Evolutionary conservation across 495 filamentous ascomycete genomes (phyloP).

Genomic region (Xylaria palmicola): DNA sequence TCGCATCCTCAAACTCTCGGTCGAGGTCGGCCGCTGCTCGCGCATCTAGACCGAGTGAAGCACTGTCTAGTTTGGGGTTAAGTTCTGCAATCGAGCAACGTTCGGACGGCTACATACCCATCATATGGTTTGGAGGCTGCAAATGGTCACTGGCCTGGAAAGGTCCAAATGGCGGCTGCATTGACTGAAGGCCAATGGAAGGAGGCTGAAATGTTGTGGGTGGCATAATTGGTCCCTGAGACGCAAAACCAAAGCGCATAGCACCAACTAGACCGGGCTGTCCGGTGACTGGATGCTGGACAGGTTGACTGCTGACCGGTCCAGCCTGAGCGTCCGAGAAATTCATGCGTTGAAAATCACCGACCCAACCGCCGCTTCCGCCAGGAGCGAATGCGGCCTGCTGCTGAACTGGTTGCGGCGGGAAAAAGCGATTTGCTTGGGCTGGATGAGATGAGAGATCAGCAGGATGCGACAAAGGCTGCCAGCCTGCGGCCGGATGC

Average conservation of each 20-base stretch:
- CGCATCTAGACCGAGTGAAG: background rate
- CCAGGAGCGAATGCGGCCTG: background rate
- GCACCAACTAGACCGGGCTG: background rate
- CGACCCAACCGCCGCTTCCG: constrained; percentile 22
- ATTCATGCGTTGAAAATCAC: constrained; percentile 32
- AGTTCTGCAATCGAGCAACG: background rate
- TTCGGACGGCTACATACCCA: background rate
- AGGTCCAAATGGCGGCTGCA: background rate
- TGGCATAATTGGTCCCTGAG: background rate
- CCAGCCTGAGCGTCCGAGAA: constrained; percentile 1
- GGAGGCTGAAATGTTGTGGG: background rate
- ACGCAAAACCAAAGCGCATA: background rate
- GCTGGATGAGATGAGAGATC: background rate
- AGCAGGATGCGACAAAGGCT: background rate
- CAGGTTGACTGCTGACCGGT: background rate
- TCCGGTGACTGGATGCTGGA: background rate
- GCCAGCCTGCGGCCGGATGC: background rate
- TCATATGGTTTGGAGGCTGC: background rate
- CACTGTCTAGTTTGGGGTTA: background rate
- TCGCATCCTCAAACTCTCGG: constrained; percentile 8
- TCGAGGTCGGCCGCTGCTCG: background rate
- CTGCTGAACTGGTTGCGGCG: background rate
- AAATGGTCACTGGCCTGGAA: background rate
- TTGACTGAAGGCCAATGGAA: background rate
- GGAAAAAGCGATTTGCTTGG: background rate